Base-by-base conservation (phyloP, 805 yeast species). In the Schwanniomyces pseudopolymorphus region DNA sequence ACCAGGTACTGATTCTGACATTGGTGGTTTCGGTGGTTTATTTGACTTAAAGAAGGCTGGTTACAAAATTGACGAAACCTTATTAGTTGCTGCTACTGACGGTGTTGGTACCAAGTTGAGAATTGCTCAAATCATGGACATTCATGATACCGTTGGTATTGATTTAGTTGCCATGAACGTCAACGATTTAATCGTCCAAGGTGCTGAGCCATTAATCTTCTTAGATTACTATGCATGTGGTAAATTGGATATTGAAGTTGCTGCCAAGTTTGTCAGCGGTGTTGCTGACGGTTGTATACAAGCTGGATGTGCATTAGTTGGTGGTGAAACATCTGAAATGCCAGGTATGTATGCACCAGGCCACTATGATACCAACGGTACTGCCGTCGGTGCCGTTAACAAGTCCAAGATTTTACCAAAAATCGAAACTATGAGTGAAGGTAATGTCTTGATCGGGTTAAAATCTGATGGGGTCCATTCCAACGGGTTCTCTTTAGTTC, bases 251-350 rank as follows among this genome's bases (percentile, higher is more conserved):
- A 81, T 91, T 52, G 70, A 78, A 47, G 78, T 89, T 37, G 96
- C 98, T 5, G 84, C 94, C 21, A 84, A 82, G 55, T 94, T 94
- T 57, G 98, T 94, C 33, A 75, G 80, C 50, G 98, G 99, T 69
- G 99, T 94, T 53, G 97, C 97, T 41, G 87, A 87, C 53, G 99
- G 99, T 47, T 94, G 99, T 75, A 84, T 85, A 54, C 81, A 83
- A 54, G 87, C 98, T 27, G 97, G 96, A 9, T 92, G 99, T 78
- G 99, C 99, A 5, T 77, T 94, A 48, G 97, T 94, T 44, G 99
- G 99, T 46, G 99, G 99, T 55, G 99, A 94, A 71, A 94, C 99
- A 33, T 87, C 96, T 45, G 99, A 94, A 76, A 94, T 94, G 99
- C 99, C 99, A 22, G 99, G 99, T 54, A 89, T 94, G 87, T 94